Evolutionary conservation across 495 filamentous ascomycete genomes (phyloP).

Genomic region (Aspergillus steynii): DNA sequence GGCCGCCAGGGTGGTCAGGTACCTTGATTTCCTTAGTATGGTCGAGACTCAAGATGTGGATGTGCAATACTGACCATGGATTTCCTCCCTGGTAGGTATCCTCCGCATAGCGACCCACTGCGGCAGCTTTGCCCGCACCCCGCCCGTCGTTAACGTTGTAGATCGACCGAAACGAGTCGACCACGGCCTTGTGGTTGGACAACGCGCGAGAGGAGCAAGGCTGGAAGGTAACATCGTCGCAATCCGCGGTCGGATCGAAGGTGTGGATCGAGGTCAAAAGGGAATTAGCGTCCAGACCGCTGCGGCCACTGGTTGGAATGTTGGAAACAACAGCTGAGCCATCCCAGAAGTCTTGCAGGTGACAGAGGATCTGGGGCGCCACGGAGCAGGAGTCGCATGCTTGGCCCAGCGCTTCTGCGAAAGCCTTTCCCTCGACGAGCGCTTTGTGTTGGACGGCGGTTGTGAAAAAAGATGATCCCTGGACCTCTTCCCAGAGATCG

Average conservation of each 20-base stretch:
- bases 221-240: constrained; percentile 50
- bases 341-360: constrained; percentile 49
- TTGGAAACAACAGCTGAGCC: constrained; percentile 45
- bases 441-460: constrained; percentile 56
- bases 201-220: constrained; percentile 49
- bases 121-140: constrained; percentile 51
- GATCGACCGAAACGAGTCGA: constrained; percentile 53
- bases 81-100: constrained; percentile 68
- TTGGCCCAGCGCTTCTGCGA: constrained; percentile 49
- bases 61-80: constrained; percentile 42
- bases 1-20: constrained; percentile 38
- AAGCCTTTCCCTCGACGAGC: constrained; percentile 61
- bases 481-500: constrained; percentile 74
- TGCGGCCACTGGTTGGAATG: constrained; percentile 40
- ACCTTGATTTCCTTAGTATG: constrained; percentile 23
- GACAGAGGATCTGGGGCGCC: constrained; percentile 52
- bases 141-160: constrained; percentile 42
- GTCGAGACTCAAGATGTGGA: neutral
- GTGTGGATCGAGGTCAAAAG: constrained; percentile 45
- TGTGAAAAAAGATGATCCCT: constrained; percentile 62
- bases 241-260: constrained; percentile 51
- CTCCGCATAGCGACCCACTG: constrained; percentile 69
- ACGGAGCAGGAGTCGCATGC: constrained; percentile 48
- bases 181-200: constrained; percentile 50
- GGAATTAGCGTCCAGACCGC: constrained; percentile 49